Evolutionary conservation across 768 basidiomycete species (phyloP).

Genomic region (Trametes gibbosa): DNA sequence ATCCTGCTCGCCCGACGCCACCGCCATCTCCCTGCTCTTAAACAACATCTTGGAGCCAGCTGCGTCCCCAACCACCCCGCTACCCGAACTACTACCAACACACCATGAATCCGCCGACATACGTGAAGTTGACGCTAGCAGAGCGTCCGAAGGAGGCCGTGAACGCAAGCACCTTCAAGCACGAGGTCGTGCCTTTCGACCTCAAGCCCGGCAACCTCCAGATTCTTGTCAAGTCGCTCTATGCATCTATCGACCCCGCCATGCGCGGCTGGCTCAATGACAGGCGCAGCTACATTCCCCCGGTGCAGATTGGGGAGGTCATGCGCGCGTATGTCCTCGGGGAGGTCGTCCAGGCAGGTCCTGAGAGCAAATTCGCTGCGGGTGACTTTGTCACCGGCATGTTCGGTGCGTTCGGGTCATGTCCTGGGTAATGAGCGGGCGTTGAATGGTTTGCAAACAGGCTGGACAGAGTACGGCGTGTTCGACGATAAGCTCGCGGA

Average conservation of each 20-base stretch:
- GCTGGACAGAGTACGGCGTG: conserved; percentile 77
- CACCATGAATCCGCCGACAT: conserved; percentile 26
- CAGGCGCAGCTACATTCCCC: conserved; percentile 65
- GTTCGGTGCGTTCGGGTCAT: conserved; percentile 47
- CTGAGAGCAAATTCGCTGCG: conserved; percentile 48
- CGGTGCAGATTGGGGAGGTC: conserved; percentile 47
- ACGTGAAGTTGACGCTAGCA: conserved; percentile 71
- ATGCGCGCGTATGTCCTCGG: conserved; percentile 76
- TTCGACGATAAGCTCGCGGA: conserved; percentile 49
- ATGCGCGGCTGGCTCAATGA: conserved; percentile 85
- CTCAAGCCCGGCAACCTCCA: conserved; percentile 52
- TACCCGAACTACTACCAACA: background rate
- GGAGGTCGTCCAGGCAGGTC: conserved; percentile 57
- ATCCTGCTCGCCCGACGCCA: no score
- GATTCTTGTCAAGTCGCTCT: conserved; percentile 75
- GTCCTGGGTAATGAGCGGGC: no score
- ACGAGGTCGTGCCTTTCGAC: conserved; percentile 49
- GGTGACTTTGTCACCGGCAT: conserved; percentile 70
- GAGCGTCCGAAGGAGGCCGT: conserved; percentile 70
- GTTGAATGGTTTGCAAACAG: conserved; percentile 35
- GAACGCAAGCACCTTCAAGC: conserved; percentile 70
- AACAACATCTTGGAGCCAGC: background rate
- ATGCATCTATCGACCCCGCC: conserved; percentile 82
- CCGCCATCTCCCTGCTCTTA: no score
- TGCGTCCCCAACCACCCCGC: background rate